Evolutionary conservation across 305 asterid species (phyloP).

Genomic region (Solanum chacoense): DNA sequence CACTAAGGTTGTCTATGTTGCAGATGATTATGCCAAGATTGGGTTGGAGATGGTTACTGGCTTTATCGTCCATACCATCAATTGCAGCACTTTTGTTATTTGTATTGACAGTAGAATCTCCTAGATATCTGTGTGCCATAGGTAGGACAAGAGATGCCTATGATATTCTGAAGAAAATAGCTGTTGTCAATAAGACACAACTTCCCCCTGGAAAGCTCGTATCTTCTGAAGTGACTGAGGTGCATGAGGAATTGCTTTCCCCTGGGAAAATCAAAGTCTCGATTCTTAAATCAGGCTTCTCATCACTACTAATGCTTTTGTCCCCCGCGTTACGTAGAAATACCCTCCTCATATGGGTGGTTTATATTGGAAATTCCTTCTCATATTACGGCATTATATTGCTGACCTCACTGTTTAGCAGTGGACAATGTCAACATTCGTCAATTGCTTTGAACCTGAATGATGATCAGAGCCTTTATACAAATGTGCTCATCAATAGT

Average conservation of each 20-base stretch:
- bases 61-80: not conserved
- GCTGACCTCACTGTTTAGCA: slow-evolving; percentile 61
- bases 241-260: slow-evolving; percentile 20
- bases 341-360: slow-evolving; percentile 59
- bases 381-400: slow-evolving; percentile 57
- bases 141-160: not conserved
- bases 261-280: not conserved
- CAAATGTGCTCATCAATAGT: slow-evolving; percentile 50
- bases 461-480: slow-evolving; percentile 32
- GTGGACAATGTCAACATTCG: slow-evolving; percentile 31
- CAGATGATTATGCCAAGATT: not conserved
- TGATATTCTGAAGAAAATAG: not conserved
- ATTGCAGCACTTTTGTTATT: not conserved
- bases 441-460: not conserved
- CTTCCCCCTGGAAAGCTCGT: not conserved
- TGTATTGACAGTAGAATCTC: not conserved
- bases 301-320: slow-evolving; percentile 32
- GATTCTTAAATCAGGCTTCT: slow-evolving; percentile 27
- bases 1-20: not conserved
- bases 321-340: slow-evolving; percentile 37
- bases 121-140: not conserved
- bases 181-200: not conserved
- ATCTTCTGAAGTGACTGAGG: not conserved
- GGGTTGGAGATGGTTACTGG: not conserved
- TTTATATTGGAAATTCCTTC: slow-evolving; percentile 53